Evolutionary conservation across 78 protist species (phyloP), one percentile per base, ranked within the genome.

Genomic region (Acrasis kona): DNA sequence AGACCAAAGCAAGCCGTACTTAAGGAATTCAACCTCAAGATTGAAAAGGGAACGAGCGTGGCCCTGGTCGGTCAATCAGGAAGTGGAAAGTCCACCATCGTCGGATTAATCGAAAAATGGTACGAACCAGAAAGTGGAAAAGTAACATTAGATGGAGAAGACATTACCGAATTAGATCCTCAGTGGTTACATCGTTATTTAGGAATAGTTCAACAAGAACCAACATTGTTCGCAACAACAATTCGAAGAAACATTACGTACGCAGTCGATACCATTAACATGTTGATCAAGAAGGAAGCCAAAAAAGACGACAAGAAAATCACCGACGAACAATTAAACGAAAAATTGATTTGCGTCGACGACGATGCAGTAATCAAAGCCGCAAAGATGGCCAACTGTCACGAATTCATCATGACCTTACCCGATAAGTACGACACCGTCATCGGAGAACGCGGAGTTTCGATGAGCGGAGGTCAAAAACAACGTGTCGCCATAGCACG

Each of bases 391-490:
- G 93, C 96, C 2, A 73, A 82, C 36, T 64, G 85, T 29, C 88
- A 82, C 57, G 39, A 86, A 39, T 78, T 78, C 61, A 50, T 50
- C 19, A 50, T 19, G 19, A 19, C 32, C 30, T 76, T 89, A n/a
- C 84, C 79, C 35, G 80, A 72, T 19, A 89, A 89, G 6, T 84
- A 86, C 39, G 70, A 70, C 42, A 93, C 95, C 3, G 39, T 10
- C 0, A 82, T 91, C 3, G 98, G 97, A 40, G 96, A 89, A 31
- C 71, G 89, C 1, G 92, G 89, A 10, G 72, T 72, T 10, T 42
- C 72, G 70, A 72, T 95, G 12, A 73, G 86, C 1, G 98, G 97
- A 19, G 98, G 98, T 3, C 98, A 96, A 82, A 86, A 84, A 79
- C 98, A 95, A 50, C 19, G 61, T n/a, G 19, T 50, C 19, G 61